These are phyloP conservation scores for Tetrahymena elliotti DNA, from an alignment of 73 alveolate species.

Conservation along the genomic window DNA sequence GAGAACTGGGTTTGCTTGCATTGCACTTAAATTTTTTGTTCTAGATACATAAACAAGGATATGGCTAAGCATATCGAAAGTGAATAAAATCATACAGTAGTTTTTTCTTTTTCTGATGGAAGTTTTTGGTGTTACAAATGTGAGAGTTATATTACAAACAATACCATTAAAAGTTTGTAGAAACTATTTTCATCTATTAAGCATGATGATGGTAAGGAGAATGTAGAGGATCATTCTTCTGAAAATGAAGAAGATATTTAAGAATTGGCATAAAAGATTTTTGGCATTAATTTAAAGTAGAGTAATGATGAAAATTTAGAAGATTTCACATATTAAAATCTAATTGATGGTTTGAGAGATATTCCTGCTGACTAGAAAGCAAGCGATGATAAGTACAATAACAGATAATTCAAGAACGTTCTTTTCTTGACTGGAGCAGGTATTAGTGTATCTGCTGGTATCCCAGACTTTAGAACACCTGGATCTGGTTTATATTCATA, in stretches of 20 bases:
- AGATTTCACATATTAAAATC: slow-evolving; percentile 26
- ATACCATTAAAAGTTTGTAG: background rate
- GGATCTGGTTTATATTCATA: slow-evolving; percentile 77
- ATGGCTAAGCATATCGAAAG: slow-evolving; percentile 56
- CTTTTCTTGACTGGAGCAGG: slow-evolving; percentile 96
- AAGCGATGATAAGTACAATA: background rate
- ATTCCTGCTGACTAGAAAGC: background rate
- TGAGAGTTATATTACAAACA: slow-evolving; percentile 49
- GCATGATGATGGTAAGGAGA: background rate
- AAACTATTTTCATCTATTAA: slow-evolving; percentile 3
- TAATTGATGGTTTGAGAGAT: slow-evolving; percentile 47
- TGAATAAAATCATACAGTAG: slow-evolving; percentile 42
- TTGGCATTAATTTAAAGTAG: background rate
- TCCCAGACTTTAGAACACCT: slow-evolving; percentile 96
- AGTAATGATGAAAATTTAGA: background rate
- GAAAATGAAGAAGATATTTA: background rate
- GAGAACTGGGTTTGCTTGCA: slow-evolving; percentile 67
- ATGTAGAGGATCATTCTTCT: background rate
- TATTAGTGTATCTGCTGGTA: slow-evolving; percentile 92
- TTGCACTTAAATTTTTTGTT: slow-evolving; percentile 54
- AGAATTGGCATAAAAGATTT: background rate
- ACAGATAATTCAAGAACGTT: slow-evolving; percentile 62
- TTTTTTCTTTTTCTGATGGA: slow-evolving; percentile 62
- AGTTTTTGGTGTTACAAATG: slow-evolving; percentile 76
- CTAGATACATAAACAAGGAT: slow-evolving; percentile 59